Base-by-base conservation (phyloP, 2,329 filamentous ascomycete genomes). In the Aspergillus sp. region DNA sequence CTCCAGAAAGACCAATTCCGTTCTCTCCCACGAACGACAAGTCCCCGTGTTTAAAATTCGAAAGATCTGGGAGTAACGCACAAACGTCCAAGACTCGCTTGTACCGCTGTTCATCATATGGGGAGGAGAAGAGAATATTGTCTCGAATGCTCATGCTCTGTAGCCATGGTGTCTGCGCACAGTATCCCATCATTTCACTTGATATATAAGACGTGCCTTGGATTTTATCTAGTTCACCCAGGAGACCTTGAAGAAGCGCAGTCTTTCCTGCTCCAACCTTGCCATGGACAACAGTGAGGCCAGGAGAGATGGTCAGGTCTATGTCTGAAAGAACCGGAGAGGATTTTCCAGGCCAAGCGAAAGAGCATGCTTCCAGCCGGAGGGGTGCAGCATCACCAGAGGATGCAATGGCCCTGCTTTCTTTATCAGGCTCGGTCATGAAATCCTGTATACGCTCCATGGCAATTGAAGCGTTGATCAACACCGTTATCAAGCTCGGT, bases 351-450 rank as follows among this genome's bases (percentile, higher is more conserved):
- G 92, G 91, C 88, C 92, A 96, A 0, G 88, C 84, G 68, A 96
- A 96, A 0, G 86, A 87, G 4, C 89, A 90, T 26, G 84, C 75
- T 2, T 81, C 76, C 47, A 96, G 78, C 41, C 63, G 55, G 15
- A 74, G 57, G 3, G 64, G 66, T 2, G 62, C 62, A 1, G 71
- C 45, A 3, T 78, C 76, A 3, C 72, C 26, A 3, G 56, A 39
- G 4, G 50, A 52, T 47, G 57, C 56, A 9, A 26, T 71, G 26
- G 83, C 80, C 30, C 85, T 83, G 59, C 86, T 87, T 62, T 95
- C 86, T 64, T 91, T 91, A 66, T 96, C 86, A 0, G 90, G 90
- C 71, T 96, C 92, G 0, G 80, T 78, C 90, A 96, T 96, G 75
- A 96, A 96, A 20, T 84, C 82, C 66, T 96, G 89, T 18, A 96